Conservation (phyloP, 352 stramenopile genomes). For the Nothophytophthora sp. region DNA sequence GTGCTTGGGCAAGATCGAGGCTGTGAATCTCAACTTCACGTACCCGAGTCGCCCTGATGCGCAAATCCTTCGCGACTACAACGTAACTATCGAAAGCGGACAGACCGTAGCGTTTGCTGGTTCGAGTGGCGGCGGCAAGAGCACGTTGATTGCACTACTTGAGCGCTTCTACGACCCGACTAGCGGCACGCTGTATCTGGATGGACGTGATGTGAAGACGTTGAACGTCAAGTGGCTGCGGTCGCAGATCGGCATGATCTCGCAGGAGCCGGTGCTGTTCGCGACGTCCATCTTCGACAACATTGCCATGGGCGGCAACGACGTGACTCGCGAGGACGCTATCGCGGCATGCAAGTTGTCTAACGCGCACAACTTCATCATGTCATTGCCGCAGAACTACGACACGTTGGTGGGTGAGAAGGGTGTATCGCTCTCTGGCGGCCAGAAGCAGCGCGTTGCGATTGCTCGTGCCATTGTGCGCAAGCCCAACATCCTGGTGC, state of each 20-base stretch:
- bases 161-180: constrained; percentile 75
- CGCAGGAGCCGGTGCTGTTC: constrained; percentile 83
- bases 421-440: constrained; percentile 32
- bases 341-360: constrained; percentile 57
- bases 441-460: constrained; percentile 37
- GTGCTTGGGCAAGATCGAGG: constrained; percentile 33
- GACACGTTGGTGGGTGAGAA: constrained; percentile 50
- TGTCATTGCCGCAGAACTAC: constrained; percentile 78
- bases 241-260: constrained; percentile 51
- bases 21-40: constrained; percentile 51
- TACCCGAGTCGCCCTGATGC: constrained; percentile 50
- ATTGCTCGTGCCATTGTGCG: constrained; percentile 28
- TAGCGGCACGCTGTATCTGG: constrained; percentile 61
- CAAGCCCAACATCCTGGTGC: constrained; percentile 23
- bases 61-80: constrained; percentile 12
- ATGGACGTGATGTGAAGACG: constrained; percentile 60
- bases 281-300: constrained; percentile 79
- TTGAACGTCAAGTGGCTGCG: constrained; percentile 64
- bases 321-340: constrained; percentile 56
- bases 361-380: constrained; percentile 60
- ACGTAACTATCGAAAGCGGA: constrained; percentile 15
- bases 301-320: constrained; percentile 64
- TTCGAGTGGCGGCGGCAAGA: constrained; percentile 16
- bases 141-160: constrained; percentile 41
- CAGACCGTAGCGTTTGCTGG: constrained; percentile 12